phyloP scores from a whole-genome alignment of 192 early-diverging fungal species.

The Podila verticillata region DNA sequence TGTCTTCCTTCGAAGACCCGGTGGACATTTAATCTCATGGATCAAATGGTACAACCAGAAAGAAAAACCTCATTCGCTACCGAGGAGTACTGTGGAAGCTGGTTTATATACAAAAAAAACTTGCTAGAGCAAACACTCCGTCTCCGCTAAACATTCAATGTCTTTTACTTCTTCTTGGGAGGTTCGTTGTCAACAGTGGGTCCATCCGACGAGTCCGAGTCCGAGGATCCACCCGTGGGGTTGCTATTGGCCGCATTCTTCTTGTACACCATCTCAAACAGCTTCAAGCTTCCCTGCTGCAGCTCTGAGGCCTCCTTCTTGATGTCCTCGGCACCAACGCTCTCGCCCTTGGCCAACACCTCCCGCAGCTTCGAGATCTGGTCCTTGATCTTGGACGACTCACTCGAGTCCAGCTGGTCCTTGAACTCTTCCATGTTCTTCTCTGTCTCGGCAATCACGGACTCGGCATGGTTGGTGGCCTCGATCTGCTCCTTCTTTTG shows the following conservation, averaged over 20 bases:
- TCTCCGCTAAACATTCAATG: background rate
- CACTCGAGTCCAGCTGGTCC: constrained; percentile 89
- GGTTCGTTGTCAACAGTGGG: constrained; percentile 48
- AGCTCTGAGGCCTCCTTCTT: constrained; percentile 86
- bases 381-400: constrained; percentile 86
- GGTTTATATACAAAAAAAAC: background rate
- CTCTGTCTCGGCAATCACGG: constrained; percentile 91
- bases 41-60: no score
- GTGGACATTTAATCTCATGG: no score
- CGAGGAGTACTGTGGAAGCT: no score
- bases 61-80: no score
- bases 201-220: constrained; percentile 18
- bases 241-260: constrained; percentile 44
- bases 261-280: constrained; percentile 99
- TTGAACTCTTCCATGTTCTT: constrained; percentile 97
- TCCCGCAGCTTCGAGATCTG: constrained; percentile 87
- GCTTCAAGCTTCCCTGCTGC: constrained; percentile 91
- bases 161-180: constrained; percentile 37
- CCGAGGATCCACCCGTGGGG: constrained; percentile 11
- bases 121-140: no score
- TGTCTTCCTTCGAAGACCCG: no score
- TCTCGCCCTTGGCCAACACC: constrained; percentile 77
- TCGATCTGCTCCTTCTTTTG: constrained; percentile 94
- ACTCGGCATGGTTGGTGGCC: constrained; percentile 92
- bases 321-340: constrained; percentile 83